A percentile compares a stretch with the other conserved stretches of the same genome.
These are phyloP conservation scores for Coniochaeta ligniaria DNA, from an alignment of 2,329 filamentous ascomycete species.

Conservation along the genomic window DNA sequence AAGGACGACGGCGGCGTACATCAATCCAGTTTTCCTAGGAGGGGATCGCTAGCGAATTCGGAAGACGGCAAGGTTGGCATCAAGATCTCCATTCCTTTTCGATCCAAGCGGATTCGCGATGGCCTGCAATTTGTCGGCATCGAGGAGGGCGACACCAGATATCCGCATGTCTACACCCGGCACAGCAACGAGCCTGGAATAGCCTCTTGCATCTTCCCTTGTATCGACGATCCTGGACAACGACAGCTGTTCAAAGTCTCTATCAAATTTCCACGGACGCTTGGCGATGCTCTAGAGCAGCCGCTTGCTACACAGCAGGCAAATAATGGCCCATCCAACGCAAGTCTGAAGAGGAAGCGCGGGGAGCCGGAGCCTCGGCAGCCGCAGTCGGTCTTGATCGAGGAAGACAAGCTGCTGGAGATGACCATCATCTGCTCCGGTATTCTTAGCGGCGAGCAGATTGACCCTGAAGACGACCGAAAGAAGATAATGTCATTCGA, in stretches of 20 bases:
- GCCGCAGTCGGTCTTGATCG: conserved; percentile 33
- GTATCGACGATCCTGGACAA: conserved; percentile 77
- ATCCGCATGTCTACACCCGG: conserved; percentile 85
- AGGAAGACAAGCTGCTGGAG: conserved; percentile 82
- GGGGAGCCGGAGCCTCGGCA: conserved; percentile 22
- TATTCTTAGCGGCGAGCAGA: conserved; percentile 74
- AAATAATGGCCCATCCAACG: conserved; percentile 14
- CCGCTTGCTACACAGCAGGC: conserved; percentile 32
- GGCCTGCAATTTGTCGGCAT: conserved; percentile 89
- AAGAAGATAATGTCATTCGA: conserved; percentile 87
- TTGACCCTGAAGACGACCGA: conserved; percentile 67
- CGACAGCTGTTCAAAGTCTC: conserved; percentile 84
- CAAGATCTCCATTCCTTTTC: conserved; percentile 64
- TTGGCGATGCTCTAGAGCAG: conserved; percentile 66
- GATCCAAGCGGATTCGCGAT: conserved; percentile 68
- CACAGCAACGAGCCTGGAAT: conserved; percentile 73
- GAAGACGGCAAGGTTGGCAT: conserved; percentile 16
- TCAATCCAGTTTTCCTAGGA: conserved; percentile 15
- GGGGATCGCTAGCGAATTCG: conserved; percentile 5
- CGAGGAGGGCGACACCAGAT: conserved; percentile 70
- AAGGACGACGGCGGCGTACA: conserved; percentile 17
- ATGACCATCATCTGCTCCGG: conserved; percentile 89
- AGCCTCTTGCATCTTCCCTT: conserved; percentile 84
- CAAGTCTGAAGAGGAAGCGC: conserved; percentile 29
- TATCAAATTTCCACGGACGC: conserved; percentile 75